phyloP scores from a whole-genome alignment of 257 asterid genomes.

The Knoxia roxburghii region DNA sequence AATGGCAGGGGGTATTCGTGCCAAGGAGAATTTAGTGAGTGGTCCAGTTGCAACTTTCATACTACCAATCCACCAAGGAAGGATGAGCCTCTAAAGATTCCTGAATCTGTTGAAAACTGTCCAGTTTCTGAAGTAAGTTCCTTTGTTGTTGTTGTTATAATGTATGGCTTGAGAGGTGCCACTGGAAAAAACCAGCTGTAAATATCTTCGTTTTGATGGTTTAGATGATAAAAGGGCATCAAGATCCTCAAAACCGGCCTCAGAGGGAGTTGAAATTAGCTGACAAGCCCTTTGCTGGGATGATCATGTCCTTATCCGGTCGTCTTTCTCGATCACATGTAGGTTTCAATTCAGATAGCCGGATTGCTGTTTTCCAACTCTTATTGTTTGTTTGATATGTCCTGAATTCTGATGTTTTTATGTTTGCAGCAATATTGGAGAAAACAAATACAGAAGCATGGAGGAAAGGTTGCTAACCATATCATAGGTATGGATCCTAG shows the following conservation, averaged over 20 bases:
- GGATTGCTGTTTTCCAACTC: not conserved
- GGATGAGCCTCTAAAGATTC: constrained; percentile 48
- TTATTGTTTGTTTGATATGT: not conserved
- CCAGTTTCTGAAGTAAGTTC: constrained; percentile 41
- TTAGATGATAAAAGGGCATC: constrained; percentile 50
- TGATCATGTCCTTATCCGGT: constrained; percentile 66
- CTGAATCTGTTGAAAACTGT: constrained; percentile 49
- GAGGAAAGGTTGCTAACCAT: constrained; percentile 63
- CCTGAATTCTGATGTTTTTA: not conserved
- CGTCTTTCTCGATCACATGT: constrained; percentile 71
- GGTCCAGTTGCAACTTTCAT: constrained; percentile 64
- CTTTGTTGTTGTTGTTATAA: not conserved
- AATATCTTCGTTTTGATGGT: not conserved
- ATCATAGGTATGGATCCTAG: constrained; percentile 48
- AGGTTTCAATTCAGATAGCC: not conserved
- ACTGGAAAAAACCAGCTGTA: not conserved
- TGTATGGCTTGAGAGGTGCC: not conserved
- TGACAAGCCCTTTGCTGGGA: constrained; percentile 57
- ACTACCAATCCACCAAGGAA: constrained; percentile 58
- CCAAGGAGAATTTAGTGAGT: constrained; percentile 53
- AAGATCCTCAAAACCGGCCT: constrained; percentile 35
- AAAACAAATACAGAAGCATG: constrained; percentile 63
- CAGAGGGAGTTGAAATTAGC: not conserved
- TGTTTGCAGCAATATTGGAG: constrained; percentile 71
- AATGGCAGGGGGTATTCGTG: constrained; percentile 37